phyloP scores from a whole-genome alignment of 768 basidiomycete genomes.

The Sarcodon aspratus region DNA sequence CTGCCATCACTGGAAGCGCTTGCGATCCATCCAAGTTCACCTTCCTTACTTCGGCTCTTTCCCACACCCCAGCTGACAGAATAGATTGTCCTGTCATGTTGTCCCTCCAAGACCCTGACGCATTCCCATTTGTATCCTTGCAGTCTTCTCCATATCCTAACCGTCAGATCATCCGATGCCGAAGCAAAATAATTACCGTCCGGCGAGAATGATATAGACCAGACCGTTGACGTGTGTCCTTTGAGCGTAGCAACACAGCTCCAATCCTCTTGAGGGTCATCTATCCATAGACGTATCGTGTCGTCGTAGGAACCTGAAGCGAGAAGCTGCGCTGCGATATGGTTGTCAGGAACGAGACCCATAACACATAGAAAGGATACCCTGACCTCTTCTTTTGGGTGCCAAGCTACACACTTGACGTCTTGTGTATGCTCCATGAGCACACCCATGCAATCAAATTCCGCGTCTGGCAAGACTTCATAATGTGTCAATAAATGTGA shows the following conservation, averaged over 20 bases:
- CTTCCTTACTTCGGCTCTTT: no score
- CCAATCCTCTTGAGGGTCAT: conserved; percentile 95
- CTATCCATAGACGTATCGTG: conserved; percentile 84
- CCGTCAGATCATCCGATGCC: conserved; percentile 74
- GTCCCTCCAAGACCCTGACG: conserved; percentile 41
- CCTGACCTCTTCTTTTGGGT: conserved; percentile 85
- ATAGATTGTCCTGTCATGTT: conserved; percentile 70
- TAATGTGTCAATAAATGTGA: neutral
- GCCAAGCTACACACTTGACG: conserved; percentile 92
- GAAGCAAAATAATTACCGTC: conserved; percentile 75
- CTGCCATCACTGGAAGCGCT: conserved; percentile 80
- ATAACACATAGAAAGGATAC: conserved; percentile 1
- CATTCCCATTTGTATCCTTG: conserved; percentile 53
- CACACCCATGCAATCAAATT: conserved; percentile 92
- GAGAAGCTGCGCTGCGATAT: conserved; percentile 53
- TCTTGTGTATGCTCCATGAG: conserved; percentile 97
- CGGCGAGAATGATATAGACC: conserved; percentile 79
- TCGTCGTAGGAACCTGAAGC: conserved; percentile 98
- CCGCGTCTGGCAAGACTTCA: conserved; percentile 78
- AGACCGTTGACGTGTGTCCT: conserved; percentile 83
- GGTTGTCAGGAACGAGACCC: conserved; percentile 7
- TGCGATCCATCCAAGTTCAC: conserved; percentile 68
- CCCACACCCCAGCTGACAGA: conserved; percentile 62
- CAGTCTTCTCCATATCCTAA: conserved; percentile 75
- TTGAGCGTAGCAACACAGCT: conserved; percentile 72